Conservation (phyloP, 441 rosid species). For the Daphne laureola region DNA sequence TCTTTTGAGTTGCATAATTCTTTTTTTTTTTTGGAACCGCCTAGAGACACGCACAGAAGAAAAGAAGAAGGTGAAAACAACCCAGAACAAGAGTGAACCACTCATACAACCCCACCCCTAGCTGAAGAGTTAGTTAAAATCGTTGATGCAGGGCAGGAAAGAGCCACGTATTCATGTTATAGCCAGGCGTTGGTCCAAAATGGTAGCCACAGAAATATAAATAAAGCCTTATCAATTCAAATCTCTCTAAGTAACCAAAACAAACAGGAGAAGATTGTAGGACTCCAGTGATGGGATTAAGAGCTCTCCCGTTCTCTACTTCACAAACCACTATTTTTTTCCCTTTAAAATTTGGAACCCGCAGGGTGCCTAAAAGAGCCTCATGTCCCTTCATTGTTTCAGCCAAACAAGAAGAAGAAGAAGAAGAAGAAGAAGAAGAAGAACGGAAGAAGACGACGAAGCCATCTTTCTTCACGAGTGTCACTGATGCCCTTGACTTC, state of each 20-base stretch:
- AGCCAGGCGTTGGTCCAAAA: slow-evolving; percentile 17
- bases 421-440: slow-evolving; percentile 31
- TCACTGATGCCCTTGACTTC: slow-evolving; percentile 80
- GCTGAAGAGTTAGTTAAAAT: too few species aligned
- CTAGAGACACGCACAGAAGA: too few species aligned
- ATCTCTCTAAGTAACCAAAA: background rate
- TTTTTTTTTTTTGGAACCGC: too few species aligned
- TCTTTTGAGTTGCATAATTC: too few species aligned
- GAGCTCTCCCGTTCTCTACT: slow-evolving; percentile 29
- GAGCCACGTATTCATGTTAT: slow-evolving; percentile 34
- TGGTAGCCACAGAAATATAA: background rate
- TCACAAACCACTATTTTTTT: slow-evolving; percentile 16
- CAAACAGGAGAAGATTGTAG: background rate
- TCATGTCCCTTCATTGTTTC: slow-evolving; percentile 16
- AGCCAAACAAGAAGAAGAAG: slow-evolving; percentile 31
- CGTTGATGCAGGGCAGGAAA: slow-evolving; percentile 8
- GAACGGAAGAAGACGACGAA: slow-evolving; percentile 22
- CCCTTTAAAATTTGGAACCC: slow-evolving; percentile 14
- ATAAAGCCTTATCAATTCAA: background rate
- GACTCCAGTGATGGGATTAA: slow-evolving; percentile 20
- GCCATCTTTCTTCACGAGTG: slow-evolving; percentile 58
- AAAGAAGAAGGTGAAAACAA: too few species aligned
- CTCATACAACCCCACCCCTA: too few species aligned
- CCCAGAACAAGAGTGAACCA: too few species aligned
- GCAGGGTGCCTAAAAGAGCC: slow-evolving; percentile 11